Evolutionary conservation across 2,329 filamentous ascomycete genomes (phyloP).

Genomic region (Alternaria tenuissima): DNA sequence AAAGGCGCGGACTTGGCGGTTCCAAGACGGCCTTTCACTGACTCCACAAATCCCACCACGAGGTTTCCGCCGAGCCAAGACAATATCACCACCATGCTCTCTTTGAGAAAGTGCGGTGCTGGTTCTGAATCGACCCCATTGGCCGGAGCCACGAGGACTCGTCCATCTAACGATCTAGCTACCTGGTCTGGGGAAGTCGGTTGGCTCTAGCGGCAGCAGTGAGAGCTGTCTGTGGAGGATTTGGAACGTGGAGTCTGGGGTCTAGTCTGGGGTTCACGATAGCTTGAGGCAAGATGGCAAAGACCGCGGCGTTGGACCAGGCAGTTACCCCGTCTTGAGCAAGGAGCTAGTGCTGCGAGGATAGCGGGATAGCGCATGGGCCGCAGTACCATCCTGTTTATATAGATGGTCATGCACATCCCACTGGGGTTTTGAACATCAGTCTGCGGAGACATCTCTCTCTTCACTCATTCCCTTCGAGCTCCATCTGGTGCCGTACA

Average conservation of each 20-base stretch:
- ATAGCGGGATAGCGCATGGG: conserved; percentile 29
- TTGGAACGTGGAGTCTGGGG: conserved; percentile 6
- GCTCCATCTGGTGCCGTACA: conserved; percentile 1
- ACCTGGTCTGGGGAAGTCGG: conserved; percentile 19
- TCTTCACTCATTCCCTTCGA: conserved; percentile 14
- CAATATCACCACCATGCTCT: conserved; percentile 6
- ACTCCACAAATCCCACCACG: conserved; percentile 25
- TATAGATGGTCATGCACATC: conserved; percentile 31
- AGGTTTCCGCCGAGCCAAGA: conserved; percentile 18
- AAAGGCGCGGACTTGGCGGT: conserved; percentile 26
- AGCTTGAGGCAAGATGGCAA: conserved; percentile 20
- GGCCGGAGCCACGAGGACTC: conserved; percentile 13
- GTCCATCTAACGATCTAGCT: conserved; percentile 10
- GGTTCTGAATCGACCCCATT: conserved; percentile 10
- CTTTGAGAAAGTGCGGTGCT: conserved; percentile 7
- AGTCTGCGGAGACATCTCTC: conserved; percentile 32
- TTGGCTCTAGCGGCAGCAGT: conserved; percentile 10
- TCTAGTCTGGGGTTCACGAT: conserved; percentile 17
- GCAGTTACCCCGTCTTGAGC: conserved; percentile 33
- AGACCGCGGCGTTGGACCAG: conserved; percentile 24
- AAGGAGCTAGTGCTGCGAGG: conserved; percentile 14
- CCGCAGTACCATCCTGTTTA: conserved; percentile 31
- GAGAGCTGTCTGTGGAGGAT: conserved; percentile 8
- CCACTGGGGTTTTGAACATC: conserved; percentile 19
- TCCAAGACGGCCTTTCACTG: conserved; percentile 27